These are phyloP conservation scores for Penicillium manginii DNA, from an alignment of 495 filamentous ascomycete genomes.

Conservation along the genomic window DNA sequence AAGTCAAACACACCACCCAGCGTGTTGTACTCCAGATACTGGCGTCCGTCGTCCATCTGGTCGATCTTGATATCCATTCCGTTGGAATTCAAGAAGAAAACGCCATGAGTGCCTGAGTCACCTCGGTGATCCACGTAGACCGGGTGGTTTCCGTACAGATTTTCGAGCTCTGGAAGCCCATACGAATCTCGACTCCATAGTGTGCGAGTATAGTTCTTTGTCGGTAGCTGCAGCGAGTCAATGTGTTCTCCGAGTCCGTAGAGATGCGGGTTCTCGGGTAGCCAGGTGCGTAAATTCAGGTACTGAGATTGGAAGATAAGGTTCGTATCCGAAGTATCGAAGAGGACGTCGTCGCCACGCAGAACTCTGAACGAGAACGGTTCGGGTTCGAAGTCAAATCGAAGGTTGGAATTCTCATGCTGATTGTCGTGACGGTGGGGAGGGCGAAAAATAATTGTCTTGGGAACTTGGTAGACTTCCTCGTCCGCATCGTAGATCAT, in stretches of 20 bases:
- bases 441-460: conserved; percentile 70
- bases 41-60: conserved; percentile 58
- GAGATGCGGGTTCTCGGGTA: conserved; percentile 69
- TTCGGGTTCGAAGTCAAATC: conserved; percentile 65
- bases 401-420: conserved; percentile 45
- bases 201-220: conserved; percentile 75
- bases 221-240: conserved; percentile 72
- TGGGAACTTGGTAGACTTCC: conserved; percentile 77
- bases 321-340: conserved; percentile 70
- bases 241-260: conserved; percentile 84
- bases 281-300: conserved; percentile 67
- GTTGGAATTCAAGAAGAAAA: conserved; percentile 81
- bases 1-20: conserved; percentile 83
- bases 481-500: conserved; percentile 79
- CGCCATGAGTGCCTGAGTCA: conserved; percentile 71
- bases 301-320: conserved; percentile 84
- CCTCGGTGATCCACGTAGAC: conserved; percentile 82
- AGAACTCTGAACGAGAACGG: conserved; percentile 81
- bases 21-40: conserved; percentile 84
- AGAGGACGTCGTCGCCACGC: conserved; percentile 69
- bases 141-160: conserved; percentile 83
- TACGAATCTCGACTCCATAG: conserved; percentile 81
- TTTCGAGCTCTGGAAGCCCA: conserved; percentile 64
- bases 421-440: conserved; percentile 32
- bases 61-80: conserved; percentile 89